phyloP scores from a whole-genome alignment of 306 rosid species.

The Cyamopsis tetragonoloba region DNA sequence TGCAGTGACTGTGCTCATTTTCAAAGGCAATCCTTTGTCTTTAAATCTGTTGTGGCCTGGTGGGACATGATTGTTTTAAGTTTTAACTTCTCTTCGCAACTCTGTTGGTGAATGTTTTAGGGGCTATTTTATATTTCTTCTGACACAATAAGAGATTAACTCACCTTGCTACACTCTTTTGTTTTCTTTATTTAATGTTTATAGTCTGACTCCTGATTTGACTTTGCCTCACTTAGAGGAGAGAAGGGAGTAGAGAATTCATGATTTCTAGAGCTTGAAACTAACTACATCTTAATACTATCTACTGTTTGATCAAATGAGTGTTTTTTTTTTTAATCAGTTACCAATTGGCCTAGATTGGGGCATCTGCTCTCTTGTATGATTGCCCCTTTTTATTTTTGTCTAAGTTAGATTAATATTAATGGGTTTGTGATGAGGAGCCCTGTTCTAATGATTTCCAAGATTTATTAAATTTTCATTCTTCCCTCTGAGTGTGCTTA shows the following conservation, averaged over 20 bases:
- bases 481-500: neutral
- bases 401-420: neutral
- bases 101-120: neutral
- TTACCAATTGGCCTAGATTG: neutral
- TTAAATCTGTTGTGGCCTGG: neutral
- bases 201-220: neutral
- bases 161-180: neutral
- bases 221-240: neutral
- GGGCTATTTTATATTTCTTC: neutral
- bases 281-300: neutral
- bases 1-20: neutral
- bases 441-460: neutral
- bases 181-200: neutral
- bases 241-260: neutral
- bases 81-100: neutral
- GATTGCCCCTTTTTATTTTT: neutral
- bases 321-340: conserved; percentile 6
- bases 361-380: neutral
- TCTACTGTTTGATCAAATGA: neutral
- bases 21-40: neutral
- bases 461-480: neutral
- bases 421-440: neutral
- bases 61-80: neutral
- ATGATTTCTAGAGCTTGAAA: neutral
- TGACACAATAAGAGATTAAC: neutral